Percentiles rank a stretch among this genome's conserved stretches.
Conservation (phyloP, 129 eudicot genomes). For the Arctium minus region DNA sequence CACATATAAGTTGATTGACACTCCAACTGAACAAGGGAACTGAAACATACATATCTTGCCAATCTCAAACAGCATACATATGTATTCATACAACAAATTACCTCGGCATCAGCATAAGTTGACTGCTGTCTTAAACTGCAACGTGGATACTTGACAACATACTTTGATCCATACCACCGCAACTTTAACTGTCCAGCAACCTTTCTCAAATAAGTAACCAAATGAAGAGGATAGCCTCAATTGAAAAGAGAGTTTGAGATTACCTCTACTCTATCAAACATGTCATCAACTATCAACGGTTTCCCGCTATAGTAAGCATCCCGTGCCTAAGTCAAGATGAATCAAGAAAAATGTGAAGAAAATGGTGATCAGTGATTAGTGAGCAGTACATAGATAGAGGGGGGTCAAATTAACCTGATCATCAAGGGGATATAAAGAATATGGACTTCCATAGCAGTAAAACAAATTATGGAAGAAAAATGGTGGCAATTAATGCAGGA, state of each 20-base stretch:
- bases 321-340: slow-evolving; percentile 56
- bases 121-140: slow-evolving; percentile 88
- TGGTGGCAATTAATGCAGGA: neutral
- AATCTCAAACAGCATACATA: neutral
- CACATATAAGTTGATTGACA: neutral
- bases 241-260: neutral
- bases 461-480: neutral
- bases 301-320: slow-evolving; percentile 92
- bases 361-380: neutral
- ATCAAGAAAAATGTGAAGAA: slow-evolving; percentile 15
- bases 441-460: too few relatives aligned
- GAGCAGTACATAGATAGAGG: neutral
- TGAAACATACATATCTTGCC: neutral
- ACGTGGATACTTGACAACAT: slow-evolving; percentile 92
- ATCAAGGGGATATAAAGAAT: too few relatives aligned
- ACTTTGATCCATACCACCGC: slow-evolving; percentile 85
- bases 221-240: neutral
- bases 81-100: slow-evolving; percentile 25
- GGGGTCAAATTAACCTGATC: neutral
- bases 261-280: slow-evolving; percentile 96
- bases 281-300: slow-evolving; percentile 90
- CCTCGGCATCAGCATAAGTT: slow-evolving; percentile 98
- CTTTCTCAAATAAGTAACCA: neutral
- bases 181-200: slow-evolving; percentile 59
- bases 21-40: neutral